phyloP scores from a whole-genome alignment of 2,329 filamentous ascomycete genomes.

The Colletotrichum orbiculare region DNA sequence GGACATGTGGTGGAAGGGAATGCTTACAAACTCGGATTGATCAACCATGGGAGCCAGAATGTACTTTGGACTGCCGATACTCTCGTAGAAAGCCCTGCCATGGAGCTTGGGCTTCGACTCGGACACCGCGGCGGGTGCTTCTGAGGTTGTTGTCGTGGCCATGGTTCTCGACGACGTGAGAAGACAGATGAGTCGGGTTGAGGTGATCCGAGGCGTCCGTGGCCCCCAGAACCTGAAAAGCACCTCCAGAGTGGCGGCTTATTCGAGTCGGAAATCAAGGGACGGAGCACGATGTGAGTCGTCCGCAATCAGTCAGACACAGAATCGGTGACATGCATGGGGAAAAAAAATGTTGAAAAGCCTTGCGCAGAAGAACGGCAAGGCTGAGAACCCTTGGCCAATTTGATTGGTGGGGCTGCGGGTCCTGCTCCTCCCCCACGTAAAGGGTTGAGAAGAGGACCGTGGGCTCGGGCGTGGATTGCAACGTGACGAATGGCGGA shows the following conservation, averaged over 20 bases:
- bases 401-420: slow-evolving; percentile 28
- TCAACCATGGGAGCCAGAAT: slow-evolving; percentile 98
- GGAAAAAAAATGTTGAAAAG: slow-evolving; percentile 19
- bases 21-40: slow-evolving; percentile 92
- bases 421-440: slow-evolving; percentile 7
- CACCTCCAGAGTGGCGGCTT: slow-evolving; percentile 32
- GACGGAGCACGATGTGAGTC: not conserved
- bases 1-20: not conserved
- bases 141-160: slow-evolving; percentile 46
- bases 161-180: slow-evolving; percentile 34
- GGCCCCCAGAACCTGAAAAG: slow-evolving; percentile 27
- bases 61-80: slow-evolving; percentile 89
- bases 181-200: slow-evolving; percentile 32
- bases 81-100: slow-evolving; percentile 93
- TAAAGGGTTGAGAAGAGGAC: not conserved
- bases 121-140: slow-evolving; percentile 40
- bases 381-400: slow-evolving; percentile 30
- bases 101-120: slow-evolving; percentile 68
- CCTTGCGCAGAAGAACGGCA: slow-evolving; percentile 15
- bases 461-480: too few relatives aligned
- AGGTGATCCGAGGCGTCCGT: slow-evolving; percentile 18
- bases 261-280: not conserved
- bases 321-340: too few relatives aligned
- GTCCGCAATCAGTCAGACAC: too few relatives aligned
- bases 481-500: not conserved